Conservation (phyloP, 371 early-diverging fungal species). For the Fennellomyces sp. region DNA sequence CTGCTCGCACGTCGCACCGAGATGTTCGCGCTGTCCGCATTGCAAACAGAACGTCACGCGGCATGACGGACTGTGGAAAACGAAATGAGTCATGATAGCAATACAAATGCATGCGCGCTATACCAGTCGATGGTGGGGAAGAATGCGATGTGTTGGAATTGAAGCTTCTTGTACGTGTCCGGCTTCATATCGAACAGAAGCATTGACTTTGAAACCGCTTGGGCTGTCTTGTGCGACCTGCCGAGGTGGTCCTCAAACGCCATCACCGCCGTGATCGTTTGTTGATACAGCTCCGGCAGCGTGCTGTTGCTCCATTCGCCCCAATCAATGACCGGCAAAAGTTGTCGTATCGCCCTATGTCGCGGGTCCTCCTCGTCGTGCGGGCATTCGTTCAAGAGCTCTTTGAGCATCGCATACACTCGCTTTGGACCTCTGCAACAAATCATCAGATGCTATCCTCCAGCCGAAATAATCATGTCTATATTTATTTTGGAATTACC, state of each 20-base stretch:
- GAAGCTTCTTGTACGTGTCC: conserved; percentile 68
- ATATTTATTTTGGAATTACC: not conserved
- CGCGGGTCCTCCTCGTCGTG: conserved; percentile 1
- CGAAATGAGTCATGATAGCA: conserved; percentile 48
- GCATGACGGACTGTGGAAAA: conserved; percentile 30
- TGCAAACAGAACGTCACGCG: conserved; percentile 52
- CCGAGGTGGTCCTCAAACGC: conserved; percentile 6
- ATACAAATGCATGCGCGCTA: conserved; percentile 30
- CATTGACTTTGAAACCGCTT: conserved; percentile 41
- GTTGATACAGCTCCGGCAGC: conserved; percentile 28
- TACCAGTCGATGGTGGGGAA: conserved; percentile 64
- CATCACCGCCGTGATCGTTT: conserved; percentile 17
- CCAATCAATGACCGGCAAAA: conserved; percentile 21
- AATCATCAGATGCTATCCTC: too few relatives aligned
- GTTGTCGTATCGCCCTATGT: conserved; percentile 4
- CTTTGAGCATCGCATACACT: not conserved
- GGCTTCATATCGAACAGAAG: conserved; percentile 60
- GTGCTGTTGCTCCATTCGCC: conserved; percentile 33
- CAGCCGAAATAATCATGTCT: not conserved
- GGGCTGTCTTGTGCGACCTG: conserved; percentile 3
- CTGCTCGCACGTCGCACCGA: conserved; percentile 46
- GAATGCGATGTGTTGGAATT: conserved; percentile 65
- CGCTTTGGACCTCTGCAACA: not conserved
- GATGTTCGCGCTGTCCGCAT: conserved; percentile 61
- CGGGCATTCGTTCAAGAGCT: not conserved